Evolutionary conservation across 495 filamentous ascomycete species (phyloP).

Genomic region (Coniosporium apollinis): DNA sequence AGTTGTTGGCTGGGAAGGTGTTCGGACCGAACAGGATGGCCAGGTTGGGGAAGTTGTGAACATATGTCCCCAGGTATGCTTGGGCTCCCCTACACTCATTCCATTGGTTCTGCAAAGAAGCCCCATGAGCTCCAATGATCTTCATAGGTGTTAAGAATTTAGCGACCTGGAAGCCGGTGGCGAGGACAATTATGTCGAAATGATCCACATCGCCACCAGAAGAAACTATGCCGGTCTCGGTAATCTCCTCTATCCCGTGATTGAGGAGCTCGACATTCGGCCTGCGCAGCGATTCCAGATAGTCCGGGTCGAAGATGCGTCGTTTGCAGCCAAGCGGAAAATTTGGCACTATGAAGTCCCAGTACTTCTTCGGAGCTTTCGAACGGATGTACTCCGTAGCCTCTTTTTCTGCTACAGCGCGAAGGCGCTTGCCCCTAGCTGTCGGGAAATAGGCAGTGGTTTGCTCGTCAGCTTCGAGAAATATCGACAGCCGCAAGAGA

Average conservation of each 20-base stretch:
- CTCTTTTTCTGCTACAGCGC: slow-evolving; percentile 5
- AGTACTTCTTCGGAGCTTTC: slow-evolving; percentile 26
- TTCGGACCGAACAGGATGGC: slow-evolving; percentile 28
- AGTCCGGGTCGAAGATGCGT: slow-evolving; percentile 25
- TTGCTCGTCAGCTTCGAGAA: slow-evolving; percentile 14
- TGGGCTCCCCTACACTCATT: slow-evolving; percentile 19
- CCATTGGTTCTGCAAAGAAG: slow-evolving; percentile 24
- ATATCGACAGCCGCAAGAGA: slow-evolving; percentile 16
- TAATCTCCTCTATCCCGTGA: slow-evolving; percentile 22
- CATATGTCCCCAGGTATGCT: slow-evolving; percentile 23
- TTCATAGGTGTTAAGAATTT: slow-evolving; percentile 21
- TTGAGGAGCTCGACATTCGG: slow-evolving; percentile 21
- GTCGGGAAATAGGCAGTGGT: slow-evolving; percentile 15
- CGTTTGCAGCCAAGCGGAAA: slow-evolving; percentile 30
- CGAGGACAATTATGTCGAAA: slow-evolving; percentile 28
- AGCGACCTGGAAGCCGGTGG: slow-evolving; percentile 25
- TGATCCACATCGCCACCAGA: slow-evolving; percentile 12
- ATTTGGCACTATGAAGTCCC: slow-evolving; percentile 24
- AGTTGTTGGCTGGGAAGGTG: slow-evolving; percentile 27
- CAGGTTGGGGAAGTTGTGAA: slow-evolving; percentile 29
- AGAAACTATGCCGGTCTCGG: slow-evolving; percentile 21
- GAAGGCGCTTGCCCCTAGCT: slow-evolving; percentile 4
- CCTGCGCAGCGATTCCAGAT: slow-evolving; percentile 15
- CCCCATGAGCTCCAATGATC: slow-evolving; percentile 20
- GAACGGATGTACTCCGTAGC: slow-evolving; percentile 21